Evolutionary conservation across 108 stramenopile species (phyloP), one percentile per base, ranked within the genome.

Genomic region (Fistulifera pelliculosa): DNA sequence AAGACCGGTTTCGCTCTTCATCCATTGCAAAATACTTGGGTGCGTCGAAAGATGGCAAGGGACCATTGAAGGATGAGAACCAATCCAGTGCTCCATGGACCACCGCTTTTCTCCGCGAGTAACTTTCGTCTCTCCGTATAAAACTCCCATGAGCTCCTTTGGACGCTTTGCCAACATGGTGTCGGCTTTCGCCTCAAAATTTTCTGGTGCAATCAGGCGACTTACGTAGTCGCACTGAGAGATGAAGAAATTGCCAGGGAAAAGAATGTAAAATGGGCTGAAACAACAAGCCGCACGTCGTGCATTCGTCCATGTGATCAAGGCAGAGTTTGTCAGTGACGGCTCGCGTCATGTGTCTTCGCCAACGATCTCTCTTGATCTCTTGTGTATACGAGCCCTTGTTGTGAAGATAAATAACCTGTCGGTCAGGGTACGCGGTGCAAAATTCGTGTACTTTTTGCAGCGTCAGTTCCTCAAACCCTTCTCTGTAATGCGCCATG

Each of bases 201-300:
- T 66, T 24, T 40, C 27, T n/a, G 75, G 71, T 23, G 71, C 58
- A 11, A 76, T 35, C 8, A 76, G 60, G 35, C 61, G 48, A 22
- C 49, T 59, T 5, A 76, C 47, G 35, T 76, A 76, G 48, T 64
- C 61, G 49, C 75, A 76, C 44, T 66, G 63, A 3, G 75, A 64
- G 24, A 71, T 62, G 68, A 71, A 76, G 59, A 76, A 66, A 40
- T 76, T 76, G 0, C 71, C 71, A 4, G 75, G 71, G 58, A 63
- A 76, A 76, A 72, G 21, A 62, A 61, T 47, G 70, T 44, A 67
- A 76, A 44, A 71, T 45, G 6, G 70, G 63, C 49, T 68, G 68
- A 60, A 76, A 76, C 16, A 47, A 40, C 2, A 66, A 50, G 8
- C 75, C 75, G 42, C 75, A 76, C 11, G 67, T 70, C 39, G 71